Evolutionary conservation across 805 yeast species (phyloP), one percentile per base, ranked within the genome.

Genomic region (Blastobotrys robertii): DNA sequence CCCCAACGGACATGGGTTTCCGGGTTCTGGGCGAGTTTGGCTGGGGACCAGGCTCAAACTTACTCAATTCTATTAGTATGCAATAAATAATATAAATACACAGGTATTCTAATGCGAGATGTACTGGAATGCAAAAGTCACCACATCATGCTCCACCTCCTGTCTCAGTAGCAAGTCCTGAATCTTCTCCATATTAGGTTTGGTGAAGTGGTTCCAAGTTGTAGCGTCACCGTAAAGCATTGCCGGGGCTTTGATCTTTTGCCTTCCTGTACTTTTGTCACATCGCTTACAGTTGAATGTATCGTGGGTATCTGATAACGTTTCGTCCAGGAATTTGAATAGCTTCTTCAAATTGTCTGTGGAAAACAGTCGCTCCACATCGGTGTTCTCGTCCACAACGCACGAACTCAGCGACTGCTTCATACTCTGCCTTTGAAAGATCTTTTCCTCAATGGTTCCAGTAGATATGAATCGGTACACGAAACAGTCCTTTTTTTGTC

Each of bases 201-300:
- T 84, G 47, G 79, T 74, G 44, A 84, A 69, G 65, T 92, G 98
- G 59, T 92, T 90, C 98, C 98, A 90, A 0, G 97, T 80, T 0
- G 97, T 92, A 0, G 97, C 84, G 63, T 92, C 98, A 50, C 98
- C 98, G 58, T 92, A 92, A 30, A 92, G 65, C 95, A 92, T 88
- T 0, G 94, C 94, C 0, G 79, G 76, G 0, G 96, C 73, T 50
- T 74, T 79, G 3, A 68, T 55, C 28, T 64, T 48, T 64, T 92
- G 98, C 38, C 67, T 67, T 9, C 12, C 11, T 6, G n/a, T 22
- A 0, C 79, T 83, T 4, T 53, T 50, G 16, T 63, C 62, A 60
- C 98, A 92, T 50, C 97, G 68, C 59, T 79, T 81, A 66, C 98
- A 92, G 50, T 81, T 76, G 65, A 77, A 92, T 1, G 95, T 84